Percentiles rank a stretch among this genome's conserved stretches.
Evolutionary conservation across 805 yeast genomes (phyloP).

Genomic region (Starmerella potacharoeniae): DNA sequence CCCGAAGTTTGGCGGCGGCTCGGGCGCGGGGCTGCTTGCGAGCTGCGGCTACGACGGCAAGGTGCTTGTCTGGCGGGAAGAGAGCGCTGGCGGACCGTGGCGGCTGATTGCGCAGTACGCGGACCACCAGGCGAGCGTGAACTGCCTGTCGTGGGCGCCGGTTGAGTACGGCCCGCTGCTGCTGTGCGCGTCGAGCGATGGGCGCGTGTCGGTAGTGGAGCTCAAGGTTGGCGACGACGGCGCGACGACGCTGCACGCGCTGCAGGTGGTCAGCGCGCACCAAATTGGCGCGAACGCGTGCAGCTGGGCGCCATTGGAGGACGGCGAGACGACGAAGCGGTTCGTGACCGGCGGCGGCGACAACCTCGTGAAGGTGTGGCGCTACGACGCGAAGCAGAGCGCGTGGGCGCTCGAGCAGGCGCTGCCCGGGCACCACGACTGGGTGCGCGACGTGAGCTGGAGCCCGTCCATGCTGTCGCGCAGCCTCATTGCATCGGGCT

Average conservation of each 20-base stretch:
- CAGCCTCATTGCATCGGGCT: conserved; percentile 88
- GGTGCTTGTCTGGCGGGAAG: conserved; percentile 91
- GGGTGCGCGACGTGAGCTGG: conserved; percentile 99
- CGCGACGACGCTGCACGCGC: conserved; percentile 27
- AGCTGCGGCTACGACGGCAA: conserved; percentile 93
- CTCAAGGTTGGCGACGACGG: conserved; percentile 71
- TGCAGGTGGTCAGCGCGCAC: conserved; percentile 57
- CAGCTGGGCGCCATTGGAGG: conserved; percentile 63
- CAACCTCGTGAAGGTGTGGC: conserved; percentile 87
- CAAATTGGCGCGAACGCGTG: conserved; percentile 90
- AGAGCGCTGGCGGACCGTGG: conserved; percentile 61
- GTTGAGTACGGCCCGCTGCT: conserved; percentile 91
- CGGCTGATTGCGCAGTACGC: conserved; percentile 73
- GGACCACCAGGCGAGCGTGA: conserved; percentile 87
- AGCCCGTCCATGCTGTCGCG: conserved; percentile 80
- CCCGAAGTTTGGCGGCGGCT: conserved; percentile 78
- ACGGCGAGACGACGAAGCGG: conserved; percentile 40
- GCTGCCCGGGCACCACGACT: conserved; percentile 84
- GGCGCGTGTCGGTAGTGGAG: conserved; percentile 80
- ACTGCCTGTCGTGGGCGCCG: conserved; percentile 94
- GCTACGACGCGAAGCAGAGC: conserved; percentile 42
- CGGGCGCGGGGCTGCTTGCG: conserved; percentile 50
- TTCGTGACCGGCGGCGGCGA: conserved; percentile 94
- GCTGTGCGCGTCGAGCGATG: conserved; percentile 86
- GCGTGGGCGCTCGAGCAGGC: conserved; percentile 62